Percentiles rank a stretch among this genome's conserved stretches.
These are phyloP conservation scores for Cutaneotrichosporon dermatis DNA, from an alignment of 1,284 basidiomycete genomes.

Conservation along the genomic window DNA sequence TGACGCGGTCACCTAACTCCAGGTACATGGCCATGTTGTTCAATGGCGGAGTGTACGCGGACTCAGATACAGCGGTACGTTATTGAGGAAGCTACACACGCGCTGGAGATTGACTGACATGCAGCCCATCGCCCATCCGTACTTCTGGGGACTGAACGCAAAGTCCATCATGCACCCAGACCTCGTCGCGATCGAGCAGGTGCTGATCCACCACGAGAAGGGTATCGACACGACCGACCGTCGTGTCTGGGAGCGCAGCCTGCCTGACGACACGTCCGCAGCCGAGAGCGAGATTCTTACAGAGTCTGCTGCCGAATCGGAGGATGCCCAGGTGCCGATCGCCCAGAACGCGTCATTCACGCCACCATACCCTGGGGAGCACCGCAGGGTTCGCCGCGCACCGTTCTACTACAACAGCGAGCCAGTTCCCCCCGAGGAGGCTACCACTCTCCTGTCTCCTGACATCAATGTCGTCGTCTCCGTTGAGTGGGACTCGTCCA, in stretches of 20 bases:
- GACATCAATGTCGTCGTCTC: conserved; percentile 33
- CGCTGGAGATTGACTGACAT: not conserved
- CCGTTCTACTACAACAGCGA: not conserved
- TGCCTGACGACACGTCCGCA: not conserved
- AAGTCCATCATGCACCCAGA: conserved; percentile 22
- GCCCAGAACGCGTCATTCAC: not conserved
- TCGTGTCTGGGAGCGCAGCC: conserved; percentile 14
- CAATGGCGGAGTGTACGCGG: conserved; percentile 38
- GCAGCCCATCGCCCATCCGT: conserved; percentile 36
- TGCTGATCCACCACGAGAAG: conserved; percentile 10
- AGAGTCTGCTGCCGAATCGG: not conserved
- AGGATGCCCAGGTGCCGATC: not conserved
- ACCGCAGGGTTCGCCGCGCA: not conserved
- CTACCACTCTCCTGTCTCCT: conserved; percentile 26
- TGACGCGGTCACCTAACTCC: conserved; percentile 7
- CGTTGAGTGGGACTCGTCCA: conserved; percentile 31
- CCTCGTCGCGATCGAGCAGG: conserved; percentile 17
- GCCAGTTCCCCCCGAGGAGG: conserved; percentile 10
- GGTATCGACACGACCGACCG: conserved; percentile 11
- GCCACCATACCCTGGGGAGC: not conserved
- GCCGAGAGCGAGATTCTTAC: too few relatives aligned
- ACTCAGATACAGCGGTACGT: conserved; percentile 36
- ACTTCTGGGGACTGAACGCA: conserved; percentile 31
- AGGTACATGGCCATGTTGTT: conserved; percentile 35
- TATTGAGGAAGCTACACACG: too few relatives aligned